Evolutionary conservation across 2,329 filamentous ascomycete species (phyloP).

Genomic region (Colletotrichum sp.): DNA sequence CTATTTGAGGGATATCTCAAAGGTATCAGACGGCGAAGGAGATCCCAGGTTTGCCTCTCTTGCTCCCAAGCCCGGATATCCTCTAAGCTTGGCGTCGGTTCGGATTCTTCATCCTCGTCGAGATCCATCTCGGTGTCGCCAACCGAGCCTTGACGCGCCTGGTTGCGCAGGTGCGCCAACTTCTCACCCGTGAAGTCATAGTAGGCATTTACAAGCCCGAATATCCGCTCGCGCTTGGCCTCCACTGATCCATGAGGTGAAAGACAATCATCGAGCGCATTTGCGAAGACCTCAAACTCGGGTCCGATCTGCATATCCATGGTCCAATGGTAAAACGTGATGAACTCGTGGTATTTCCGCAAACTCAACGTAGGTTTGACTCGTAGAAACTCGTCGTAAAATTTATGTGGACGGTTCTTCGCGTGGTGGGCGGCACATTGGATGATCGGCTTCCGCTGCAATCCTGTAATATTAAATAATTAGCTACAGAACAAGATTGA

Average conservation of each 20-base stretch:
- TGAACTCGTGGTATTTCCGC: background rate
- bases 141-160: conserved; percentile 27
- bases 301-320: conserved; percentile 51
- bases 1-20: conserved; percentile 60
- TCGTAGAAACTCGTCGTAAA: background rate
- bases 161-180: conserved; percentile 46
- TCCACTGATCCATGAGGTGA: conserved; percentile 48
- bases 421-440: background rate
- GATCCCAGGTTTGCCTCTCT: conserved; percentile 90
- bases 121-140: conserved; percentile 59
- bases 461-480: background rate
- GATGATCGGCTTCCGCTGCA: background rate
- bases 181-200: conserved; percentile 58
- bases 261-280: conserved; percentile 78
- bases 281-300: conserved; percentile 88
- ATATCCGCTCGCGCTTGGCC: conserved; percentile 69
- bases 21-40: conserved; percentile 77
- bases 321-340: background rate
- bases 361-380: background rate
- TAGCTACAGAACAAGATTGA: background rate
- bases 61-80: conserved; percentile 68
- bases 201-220: conserved; percentile 71
- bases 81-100: conserved; percentile 44
- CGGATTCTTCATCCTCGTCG: conserved; percentile 51
- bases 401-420: background rate